These are phyloP conservation scores for Bromus sterilis DNA, from an alignment of 176 grass and related monocot species.

Conservation along the genomic window DNA sequence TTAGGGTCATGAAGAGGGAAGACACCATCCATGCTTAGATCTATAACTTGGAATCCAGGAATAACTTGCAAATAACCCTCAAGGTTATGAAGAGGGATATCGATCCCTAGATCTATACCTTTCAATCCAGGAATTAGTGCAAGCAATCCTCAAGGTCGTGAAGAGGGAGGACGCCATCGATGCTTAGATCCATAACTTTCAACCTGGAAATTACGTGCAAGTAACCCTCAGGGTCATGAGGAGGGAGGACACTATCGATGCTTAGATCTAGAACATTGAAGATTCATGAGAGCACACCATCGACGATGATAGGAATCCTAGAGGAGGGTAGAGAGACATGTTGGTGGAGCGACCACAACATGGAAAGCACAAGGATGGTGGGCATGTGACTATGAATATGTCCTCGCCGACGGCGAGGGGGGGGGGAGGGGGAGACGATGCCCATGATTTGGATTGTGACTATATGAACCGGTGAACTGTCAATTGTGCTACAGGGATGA, in stretches of 20 bases:
- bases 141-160: not conserved
- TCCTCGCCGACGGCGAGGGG: not conserved
- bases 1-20: not conserved
- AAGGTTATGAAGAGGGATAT: not conserved
- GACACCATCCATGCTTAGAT: not conserved
- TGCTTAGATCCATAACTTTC: not conserved
- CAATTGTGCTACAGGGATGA: not conserved
- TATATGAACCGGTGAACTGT: not conserved
- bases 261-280: not conserved
- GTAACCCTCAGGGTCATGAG: not conserved
- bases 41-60: no score
- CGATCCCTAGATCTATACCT: not conserved
- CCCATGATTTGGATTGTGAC: not conserved
- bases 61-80: no score
- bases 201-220: not conserved
- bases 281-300: no score
- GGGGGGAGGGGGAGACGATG: not conserved
- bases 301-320: not conserved
- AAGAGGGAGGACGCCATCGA: not conserved
- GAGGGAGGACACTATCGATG: not conserved
- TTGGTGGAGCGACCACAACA: not conserved
- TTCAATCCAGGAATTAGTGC: not conserved
- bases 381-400: not conserved
- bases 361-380: not conserved
- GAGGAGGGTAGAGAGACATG: not conserved